A percentile compares a stretch with the other conserved stretches of the same genome.
Evolutionary conservation across 257 asterid genomes (phyloP).

Genomic region (Solanum chiquidenum): DNA sequence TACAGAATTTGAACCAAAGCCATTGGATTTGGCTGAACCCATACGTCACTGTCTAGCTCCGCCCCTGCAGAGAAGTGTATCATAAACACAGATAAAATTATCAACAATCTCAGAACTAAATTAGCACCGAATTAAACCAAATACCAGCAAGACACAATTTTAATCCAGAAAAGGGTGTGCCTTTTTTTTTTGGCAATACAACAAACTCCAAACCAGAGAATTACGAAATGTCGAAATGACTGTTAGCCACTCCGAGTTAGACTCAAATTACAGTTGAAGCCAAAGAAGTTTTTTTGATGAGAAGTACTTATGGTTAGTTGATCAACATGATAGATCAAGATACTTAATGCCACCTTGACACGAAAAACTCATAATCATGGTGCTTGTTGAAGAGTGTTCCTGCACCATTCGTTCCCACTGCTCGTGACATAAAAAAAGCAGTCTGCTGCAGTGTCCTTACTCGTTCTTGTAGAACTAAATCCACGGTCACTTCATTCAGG

Average conservation of each 20-base stretch:
- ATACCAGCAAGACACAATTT: not conserved
- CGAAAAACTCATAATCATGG: conserved; percentile 14
- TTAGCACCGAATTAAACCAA: not conserved
- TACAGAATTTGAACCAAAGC: not conserved
- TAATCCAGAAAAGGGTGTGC: not conserved
- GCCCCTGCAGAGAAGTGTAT: not conserved
- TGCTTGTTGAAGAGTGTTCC: conserved; percentile 1
- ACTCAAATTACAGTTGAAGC: not conserved
- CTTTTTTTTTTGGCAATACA: not conserved
- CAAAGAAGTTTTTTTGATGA: not conserved
- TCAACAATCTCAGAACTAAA: not conserved
- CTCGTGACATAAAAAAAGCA: conserved; percentile 12
- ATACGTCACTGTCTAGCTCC: not conserved
- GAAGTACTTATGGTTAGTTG: not conserved
- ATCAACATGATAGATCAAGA: not conserved
- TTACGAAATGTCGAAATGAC: not conserved
- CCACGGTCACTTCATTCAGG: not conserved
- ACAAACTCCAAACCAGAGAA: not conserved
- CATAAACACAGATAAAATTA: not conserved
- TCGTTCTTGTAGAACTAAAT: not conserved
- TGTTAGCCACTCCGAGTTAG: not conserved
- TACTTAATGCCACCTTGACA: not conserved
- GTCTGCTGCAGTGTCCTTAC: conserved; percentile 10
- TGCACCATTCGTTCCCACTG: not conserved
- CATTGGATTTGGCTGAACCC: not conserved